Evolutionary conservation across 345 rosid genomes (phyloP), one percentile per base, ranked within the genome.

Genomic region (Citrus inodora): DNA sequence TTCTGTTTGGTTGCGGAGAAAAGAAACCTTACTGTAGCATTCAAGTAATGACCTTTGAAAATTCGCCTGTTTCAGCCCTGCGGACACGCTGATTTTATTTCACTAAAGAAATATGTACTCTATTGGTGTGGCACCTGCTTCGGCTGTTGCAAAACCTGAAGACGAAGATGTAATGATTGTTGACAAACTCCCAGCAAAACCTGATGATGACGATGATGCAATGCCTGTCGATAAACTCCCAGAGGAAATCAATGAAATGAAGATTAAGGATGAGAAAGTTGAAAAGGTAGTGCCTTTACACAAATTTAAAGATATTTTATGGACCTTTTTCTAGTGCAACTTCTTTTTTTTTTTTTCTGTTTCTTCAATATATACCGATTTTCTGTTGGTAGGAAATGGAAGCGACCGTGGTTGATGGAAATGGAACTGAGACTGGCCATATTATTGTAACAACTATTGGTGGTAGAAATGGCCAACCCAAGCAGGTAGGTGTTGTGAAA

Each of bases 381-480:
- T 46, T 62, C 5, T 42, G 42, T 30, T 46, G 61, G 71, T 71
- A 86, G 88, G 88, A 86, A 77, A 79, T 81, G 78, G 88, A 86
- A 80, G 85, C 86, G 13, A 77, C 83, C 13, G 81, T 86, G 22
- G 80, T 86, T 37, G 83, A 83, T 81, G 87, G 88, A n/a, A 80
- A 82, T 82, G 81, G 85, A 59, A 83, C 87, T 14, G 87, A 83
- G 73, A 80, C 83, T 4, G 88, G 88, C 42, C 61, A 86, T 73
- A 83, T 83, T 63, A 86, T 86, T 78, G 85, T 82, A 48, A 86
- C 88, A 17, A 83, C 88, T 19, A 84, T 83, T 78, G 88, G 88
- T 67, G 87, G 88, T 68, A 79, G 85, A 80, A 83, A 86, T 80
- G 87, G 87, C 62, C 82, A 83, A 67, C 87, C 88, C 32, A 83